phyloP scores from a whole-genome alignment of 805 yeast genomes.

The Candida xyloterini region DNA sequence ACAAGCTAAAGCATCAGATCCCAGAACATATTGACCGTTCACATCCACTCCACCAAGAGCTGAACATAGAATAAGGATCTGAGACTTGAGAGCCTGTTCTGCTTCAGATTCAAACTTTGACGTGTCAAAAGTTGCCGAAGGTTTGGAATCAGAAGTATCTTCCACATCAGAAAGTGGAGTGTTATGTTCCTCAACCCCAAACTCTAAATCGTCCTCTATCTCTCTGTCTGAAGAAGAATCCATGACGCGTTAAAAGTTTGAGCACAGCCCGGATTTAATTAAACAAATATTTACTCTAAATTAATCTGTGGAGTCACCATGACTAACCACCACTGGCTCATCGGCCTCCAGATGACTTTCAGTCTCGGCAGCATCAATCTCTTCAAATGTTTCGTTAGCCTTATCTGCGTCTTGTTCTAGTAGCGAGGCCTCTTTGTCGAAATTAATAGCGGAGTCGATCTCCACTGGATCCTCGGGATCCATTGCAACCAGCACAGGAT shows the following conservation, averaged over 20 bases:
- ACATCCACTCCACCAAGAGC: conserved; percentile 91
- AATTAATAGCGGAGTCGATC: conserved; percentile 13
- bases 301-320: conserved; percentile 9
- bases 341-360: conserved; percentile 16
- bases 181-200: conserved; percentile 3
- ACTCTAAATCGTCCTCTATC: conserved; percentile 25
- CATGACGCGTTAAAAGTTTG: conserved; percentile 5
- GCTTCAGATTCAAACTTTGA: conserved; percentile 17
- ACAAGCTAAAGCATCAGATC: conserved; percentile 86
- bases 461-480: conserved; percentile 16
- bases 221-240: conserved; percentile 22
- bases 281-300: conserved; percentile 1
- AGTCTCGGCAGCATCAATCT: conserved; percentile 18
- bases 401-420: conserved; percentile 16
- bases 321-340: conserved; percentile 20
- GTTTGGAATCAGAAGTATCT: conserved; percentile 6
- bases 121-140: conserved; percentile 5
- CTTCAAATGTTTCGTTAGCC: conserved; percentile 28
- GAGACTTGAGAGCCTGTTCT: conserved; percentile 54
- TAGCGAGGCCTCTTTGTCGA: conserved; percentile 23
- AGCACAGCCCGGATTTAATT: conserved; percentile 5
- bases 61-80: conserved; percentile 75
- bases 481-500: conserved; percentile 24
- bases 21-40: conserved; percentile 60
- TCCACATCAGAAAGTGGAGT: conserved; percentile 20